Evolutionary conservation across 2,329 filamentous ascomycete genomes (phyloP).

Genomic region (Teratosphaeria nubilosa): DNA sequence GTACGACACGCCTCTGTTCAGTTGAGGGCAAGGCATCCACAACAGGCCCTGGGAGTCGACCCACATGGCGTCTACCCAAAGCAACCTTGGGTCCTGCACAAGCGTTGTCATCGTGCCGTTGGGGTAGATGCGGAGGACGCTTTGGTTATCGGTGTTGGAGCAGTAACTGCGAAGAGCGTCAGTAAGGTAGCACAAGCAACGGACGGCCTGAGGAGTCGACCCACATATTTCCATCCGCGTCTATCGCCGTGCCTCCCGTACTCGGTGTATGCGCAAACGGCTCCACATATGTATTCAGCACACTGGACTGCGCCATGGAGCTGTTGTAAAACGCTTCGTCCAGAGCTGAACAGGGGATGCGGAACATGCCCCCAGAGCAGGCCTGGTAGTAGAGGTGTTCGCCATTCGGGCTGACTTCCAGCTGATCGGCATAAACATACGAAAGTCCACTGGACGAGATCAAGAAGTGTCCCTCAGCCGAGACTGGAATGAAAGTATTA

Average conservation of each 20-base stretch:
- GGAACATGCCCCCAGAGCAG: constrained; percentile 23
- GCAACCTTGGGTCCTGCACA: constrained; percentile 19
- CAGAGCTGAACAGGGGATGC: constrained; percentile 27
- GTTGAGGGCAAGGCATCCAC: neutral
- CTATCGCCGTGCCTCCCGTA: constrained; percentile 31
- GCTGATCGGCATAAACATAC: constrained; percentile 27
- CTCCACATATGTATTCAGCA: constrained; percentile 17
- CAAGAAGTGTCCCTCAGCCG: constrained; percentile 22
- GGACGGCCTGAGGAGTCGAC: neutral
- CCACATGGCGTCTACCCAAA: constrained; percentile 27
- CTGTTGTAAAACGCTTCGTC: constrained; percentile 26
- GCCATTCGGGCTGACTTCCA: constrained; percentile 31
- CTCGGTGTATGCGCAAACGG: constrained; percentile 27
- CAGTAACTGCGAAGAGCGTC: constrained; percentile 13
- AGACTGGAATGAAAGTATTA: constrained; percentile 20
- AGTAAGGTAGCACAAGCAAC: neutral
- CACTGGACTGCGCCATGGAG: constrained; percentile 13
- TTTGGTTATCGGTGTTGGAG: constrained; percentile 26
- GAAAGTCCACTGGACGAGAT: constrained; percentile 9
- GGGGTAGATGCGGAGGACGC: constrained; percentile 18
- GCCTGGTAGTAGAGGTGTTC: constrained; percentile 31
- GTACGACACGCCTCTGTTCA: neutral
- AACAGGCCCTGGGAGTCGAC: neutral
- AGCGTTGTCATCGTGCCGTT: constrained; percentile 19
- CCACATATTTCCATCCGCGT: constrained; percentile 27